These are phyloP conservation scores for Curvularia verruculosa DNA, from an alignment of 2,329 filamentous ascomycete genomes.

Conservation along the genomic window DNA sequence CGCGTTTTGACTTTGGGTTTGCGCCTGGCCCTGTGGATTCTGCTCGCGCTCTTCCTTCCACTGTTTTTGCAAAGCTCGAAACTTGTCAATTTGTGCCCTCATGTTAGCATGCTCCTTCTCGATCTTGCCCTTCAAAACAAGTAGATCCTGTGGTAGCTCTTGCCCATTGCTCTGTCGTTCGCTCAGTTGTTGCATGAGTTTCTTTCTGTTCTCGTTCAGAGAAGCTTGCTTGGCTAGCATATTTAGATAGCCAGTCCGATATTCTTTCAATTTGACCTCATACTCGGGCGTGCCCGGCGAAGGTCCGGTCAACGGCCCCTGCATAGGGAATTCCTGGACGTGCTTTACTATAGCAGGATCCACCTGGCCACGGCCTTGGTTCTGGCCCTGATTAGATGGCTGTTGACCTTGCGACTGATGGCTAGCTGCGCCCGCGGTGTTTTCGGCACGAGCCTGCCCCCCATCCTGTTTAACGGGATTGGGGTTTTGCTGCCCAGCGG, in stretches of 20 bases:
- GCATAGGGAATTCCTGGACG: conserved; percentile 44
- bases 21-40: conserved; percentile 43
- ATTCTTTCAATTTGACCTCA: conserved; percentile 45
- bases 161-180: conserved; percentile 41
- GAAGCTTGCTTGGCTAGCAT: conserved; percentile 43
- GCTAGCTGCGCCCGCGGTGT: conserved; percentile 6
- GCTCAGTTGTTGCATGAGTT: conserved; percentile 37
- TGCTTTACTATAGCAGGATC: conserved; percentile 47
- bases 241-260: conserved; percentile 44
- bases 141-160: conserved; percentile 41
- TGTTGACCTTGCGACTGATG: conserved; percentile 24
- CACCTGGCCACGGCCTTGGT: conserved; percentile 20
- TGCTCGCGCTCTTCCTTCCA: conserved; percentile 43
- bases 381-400: conserved; percentile 17
- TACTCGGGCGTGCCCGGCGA: conserved; percentile 44
- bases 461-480: conserved; percentile 32
- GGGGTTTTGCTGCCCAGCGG: conserved; percentile 41
- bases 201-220: conserved; percentile 33
- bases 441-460: conserved; percentile 14
- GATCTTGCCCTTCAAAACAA: conserved; percentile 33
- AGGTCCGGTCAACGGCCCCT: conserved; percentile 37
- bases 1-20: conserved; percentile 28
- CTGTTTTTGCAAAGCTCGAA: conserved; percentile 42
- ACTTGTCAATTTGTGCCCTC: conserved; percentile 45
- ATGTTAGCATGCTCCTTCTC: conserved; percentile 40